These are phyloP conservation scores for Lineolata rhizophorae DNA, from an alignment of 495 filamentous ascomycete genomes.

Conservation along the genomic window DNA sequence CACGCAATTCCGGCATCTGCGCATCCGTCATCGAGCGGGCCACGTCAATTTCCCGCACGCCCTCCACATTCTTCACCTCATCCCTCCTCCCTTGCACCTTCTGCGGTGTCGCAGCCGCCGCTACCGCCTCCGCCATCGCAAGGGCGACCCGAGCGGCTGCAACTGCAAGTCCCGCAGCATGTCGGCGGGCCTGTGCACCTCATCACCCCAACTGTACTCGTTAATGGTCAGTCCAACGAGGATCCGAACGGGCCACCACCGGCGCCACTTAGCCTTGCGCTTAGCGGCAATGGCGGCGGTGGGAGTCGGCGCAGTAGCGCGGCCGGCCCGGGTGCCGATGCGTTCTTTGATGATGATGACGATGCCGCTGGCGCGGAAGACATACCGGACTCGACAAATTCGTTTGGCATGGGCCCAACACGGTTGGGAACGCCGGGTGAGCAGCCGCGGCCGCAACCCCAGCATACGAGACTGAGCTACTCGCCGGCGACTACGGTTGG, in stretches of 20 bases:
- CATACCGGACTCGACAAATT: too few relatives aligned
- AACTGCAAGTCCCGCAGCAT: slow-evolving; percentile 62
- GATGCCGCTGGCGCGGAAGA: background rate
- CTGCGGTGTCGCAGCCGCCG: slow-evolving; percentile 7
- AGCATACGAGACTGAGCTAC: too few relatives aligned
- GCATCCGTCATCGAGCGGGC: background rate
- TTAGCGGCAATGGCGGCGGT: background rate
- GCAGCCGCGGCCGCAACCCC: too few relatives aligned
- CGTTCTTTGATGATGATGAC: background rate
- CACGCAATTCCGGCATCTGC: background rate
- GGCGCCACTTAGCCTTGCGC: slow-evolving; percentile 9
- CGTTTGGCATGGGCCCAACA: too few relatives aligned
- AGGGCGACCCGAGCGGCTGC: slow-evolving; percentile 34
- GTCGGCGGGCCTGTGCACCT: slow-evolving; percentile 52
- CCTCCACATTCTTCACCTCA: background rate
- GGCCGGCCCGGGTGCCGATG: background rate
- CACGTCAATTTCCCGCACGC: background rate
- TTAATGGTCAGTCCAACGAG: slow-evolving; percentile 37
- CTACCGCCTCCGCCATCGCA: slow-evolving; percentile 14
- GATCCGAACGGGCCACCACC: slow-evolving; percentile 6
- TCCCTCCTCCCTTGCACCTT: too few relatives aligned
- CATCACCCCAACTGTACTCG: slow-evolving; percentile 39
- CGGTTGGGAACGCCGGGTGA: too few relatives aligned
- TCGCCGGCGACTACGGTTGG: too few relatives aligned
- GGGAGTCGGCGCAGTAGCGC: background rate